phyloP scores from a whole-genome alignment of 1,139 yeast genomes.

The Yamadazyma membranifaciens region DNA sequence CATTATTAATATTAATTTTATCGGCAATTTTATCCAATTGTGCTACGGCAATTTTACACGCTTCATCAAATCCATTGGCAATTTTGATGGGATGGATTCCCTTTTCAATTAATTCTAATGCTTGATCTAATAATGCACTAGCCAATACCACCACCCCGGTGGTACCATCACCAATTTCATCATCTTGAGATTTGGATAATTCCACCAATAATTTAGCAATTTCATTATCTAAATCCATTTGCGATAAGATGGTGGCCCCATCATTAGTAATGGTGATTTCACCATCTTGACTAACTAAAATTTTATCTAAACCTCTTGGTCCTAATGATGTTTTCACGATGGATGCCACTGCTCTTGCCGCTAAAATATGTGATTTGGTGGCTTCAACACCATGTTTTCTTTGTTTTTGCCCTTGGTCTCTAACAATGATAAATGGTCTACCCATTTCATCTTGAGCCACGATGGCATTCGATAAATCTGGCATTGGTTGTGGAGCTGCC shows the following conservation, averaged over 20 bases:
- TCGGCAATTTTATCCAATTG: slow-evolving; percentile 78
- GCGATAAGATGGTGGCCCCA: slow-evolving; percentile 94
- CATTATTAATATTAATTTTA: slow-evolving; percentile 49
- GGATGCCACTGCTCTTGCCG: slow-evolving; percentile 93
- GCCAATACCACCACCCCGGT: slow-evolving; percentile 98
- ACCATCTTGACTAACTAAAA: slow-evolving; percentile 89
- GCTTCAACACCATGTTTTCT: slow-evolving; percentile 95
- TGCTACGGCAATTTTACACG: slow-evolving; percentile 83
- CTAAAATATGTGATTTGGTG: slow-evolving; percentile 89
- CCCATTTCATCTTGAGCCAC: slow-evolving; percentile 99
- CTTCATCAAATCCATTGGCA: slow-evolving; percentile 97
- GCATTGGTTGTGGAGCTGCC: slow-evolving; percentile 60
- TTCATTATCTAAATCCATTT: slow-evolving; percentile 95
- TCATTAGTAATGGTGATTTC: slow-evolving; percentile 98
- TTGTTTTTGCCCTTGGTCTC: slow-evolving; percentile 94
- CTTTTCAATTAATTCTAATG: slow-evolving; percentile 88
- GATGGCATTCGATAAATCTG: slow-evolving; percentile 95
- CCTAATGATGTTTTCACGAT: slow-evolving; percentile 92
- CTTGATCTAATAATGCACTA: slow-evolving; percentile 91
- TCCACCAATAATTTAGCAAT: slow-evolving; percentile 95
- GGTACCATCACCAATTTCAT: slow-evolving; percentile 99
- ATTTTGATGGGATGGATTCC: slow-evolving; percentile 97
- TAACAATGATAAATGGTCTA: slow-evolving; percentile 94
- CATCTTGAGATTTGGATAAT: slow-evolving; percentile 93
- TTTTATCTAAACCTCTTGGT: slow-evolving; percentile 97